These are phyloP conservation scores for peach (Prunus persica) DNA, from an alignment of 306 rosid species.

Conservation along the genomic window DNA sequence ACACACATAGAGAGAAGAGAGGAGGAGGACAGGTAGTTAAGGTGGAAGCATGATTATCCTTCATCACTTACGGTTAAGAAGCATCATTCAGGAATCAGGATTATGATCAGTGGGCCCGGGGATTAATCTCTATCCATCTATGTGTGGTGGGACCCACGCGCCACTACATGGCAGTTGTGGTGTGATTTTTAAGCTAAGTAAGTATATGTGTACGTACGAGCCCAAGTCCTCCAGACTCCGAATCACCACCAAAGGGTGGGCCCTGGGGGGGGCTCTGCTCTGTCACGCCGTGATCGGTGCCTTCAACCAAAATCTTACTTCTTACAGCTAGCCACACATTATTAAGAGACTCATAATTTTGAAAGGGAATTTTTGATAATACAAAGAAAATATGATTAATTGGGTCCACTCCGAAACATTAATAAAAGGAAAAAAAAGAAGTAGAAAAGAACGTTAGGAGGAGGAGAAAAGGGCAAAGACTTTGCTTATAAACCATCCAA, in stretches of 20 bases:
- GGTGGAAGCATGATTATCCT: not conserved
- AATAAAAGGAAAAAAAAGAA: not conserved
- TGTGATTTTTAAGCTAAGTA: slow-evolving; percentile 57
- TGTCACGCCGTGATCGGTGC: slow-evolving; percentile 28
- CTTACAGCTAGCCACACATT: not conserved
- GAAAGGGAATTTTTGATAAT: not conserved
- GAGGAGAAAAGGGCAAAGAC: not conserved
- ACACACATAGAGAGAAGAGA: no score
- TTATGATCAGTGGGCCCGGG: slow-evolving; percentile 18
- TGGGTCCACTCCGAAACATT: slow-evolving; percentile 26
- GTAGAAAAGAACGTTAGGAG: not conserved
- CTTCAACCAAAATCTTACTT: slow-evolving; percentile 1
- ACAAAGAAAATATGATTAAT: not conserved
- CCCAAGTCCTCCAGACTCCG: not conserved
- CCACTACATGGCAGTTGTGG: not conserved
- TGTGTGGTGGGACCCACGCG: not conserved
- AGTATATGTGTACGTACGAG: not conserved
- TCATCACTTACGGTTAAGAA: not conserved
- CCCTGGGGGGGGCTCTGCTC: not conserved
- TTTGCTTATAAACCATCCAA: not conserved
- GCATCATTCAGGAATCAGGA: not conserved
- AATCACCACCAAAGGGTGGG: not conserved
- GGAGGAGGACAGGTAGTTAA: not conserved
- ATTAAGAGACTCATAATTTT: not conserved
- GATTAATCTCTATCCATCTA: not conserved